Conservation (phyloP, 495 filamentous ascomycete genomes). For the Hypomontagnella monticulosa region DNA sequence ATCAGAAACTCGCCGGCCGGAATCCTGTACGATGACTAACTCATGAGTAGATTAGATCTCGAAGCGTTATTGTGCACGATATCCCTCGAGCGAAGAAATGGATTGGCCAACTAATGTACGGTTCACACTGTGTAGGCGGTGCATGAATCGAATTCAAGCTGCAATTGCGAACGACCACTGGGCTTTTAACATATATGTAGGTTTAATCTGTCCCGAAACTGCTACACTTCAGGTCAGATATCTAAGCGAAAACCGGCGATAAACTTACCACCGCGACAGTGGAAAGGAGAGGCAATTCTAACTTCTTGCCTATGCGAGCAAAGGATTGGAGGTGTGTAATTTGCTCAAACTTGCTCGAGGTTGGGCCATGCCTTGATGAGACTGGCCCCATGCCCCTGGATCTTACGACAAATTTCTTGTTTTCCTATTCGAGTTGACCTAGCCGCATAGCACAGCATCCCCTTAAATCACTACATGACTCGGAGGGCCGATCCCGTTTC, state of each 20-base stretch:
- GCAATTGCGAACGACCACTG: not conserved
- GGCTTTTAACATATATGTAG: slow-evolving; percentile 4
- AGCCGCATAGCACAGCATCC: not conserved
- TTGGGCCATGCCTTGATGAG: not conserved
- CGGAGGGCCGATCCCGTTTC: not conserved
- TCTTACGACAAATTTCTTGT: not conserved
- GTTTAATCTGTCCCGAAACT: slow-evolving; percentile 20
- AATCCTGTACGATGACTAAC: too few species aligned
- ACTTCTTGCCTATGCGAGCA: not conserved
- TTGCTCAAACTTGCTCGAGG: slow-evolving; percentile 29
- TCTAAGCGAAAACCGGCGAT: not conserved
- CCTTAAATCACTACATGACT: not conserved
- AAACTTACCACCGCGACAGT: not conserved
- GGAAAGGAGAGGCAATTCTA: not conserved
- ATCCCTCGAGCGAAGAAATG: too few species aligned
- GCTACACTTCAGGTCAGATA: not conserved
- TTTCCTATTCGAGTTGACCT: too few species aligned
- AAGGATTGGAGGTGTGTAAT: slow-evolving; percentile 1
- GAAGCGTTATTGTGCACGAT: too few species aligned
- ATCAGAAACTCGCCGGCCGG: too few species aligned
- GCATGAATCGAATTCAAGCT: not conserved
- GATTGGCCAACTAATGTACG: not conserved
- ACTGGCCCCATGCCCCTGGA: not conserved
- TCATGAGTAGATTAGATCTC: too few species aligned
- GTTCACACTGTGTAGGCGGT: not conserved